Base-by-base conservation (phyloP, 2,329 filamentous ascomycete species). In the Epichloe baconii region DNA sequence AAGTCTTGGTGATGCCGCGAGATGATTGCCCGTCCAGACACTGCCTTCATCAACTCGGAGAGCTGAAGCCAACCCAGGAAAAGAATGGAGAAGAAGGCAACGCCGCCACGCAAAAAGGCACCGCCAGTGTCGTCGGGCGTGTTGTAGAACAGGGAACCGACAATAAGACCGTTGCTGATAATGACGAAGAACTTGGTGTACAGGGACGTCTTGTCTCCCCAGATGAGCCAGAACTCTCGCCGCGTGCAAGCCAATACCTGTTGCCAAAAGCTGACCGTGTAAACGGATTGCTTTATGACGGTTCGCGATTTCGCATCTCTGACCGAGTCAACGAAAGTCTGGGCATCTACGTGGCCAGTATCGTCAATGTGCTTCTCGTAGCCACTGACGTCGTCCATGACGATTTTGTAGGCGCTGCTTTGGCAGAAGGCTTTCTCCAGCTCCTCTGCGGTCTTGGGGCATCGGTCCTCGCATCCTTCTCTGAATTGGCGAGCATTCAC, bases 361-460 rank as follows among this genome's bases (percentile, higher is more conserved):
- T 91, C 86, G 19, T 90, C 79, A 48, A 90, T 65, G 2, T 90
- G 86, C 66, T 90, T 90, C 63, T 93, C 86, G 77, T 90, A 86
- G 35, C 68, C 56, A 46, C 68, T 63, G 40, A 72, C 72, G 49
- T 73, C 72, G 2, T 65, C 68, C 53, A 73, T 68, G 6, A 70
- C 68, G 0, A 66, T 68, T 53, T 72, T 69, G 48, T 74, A 74
- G 0, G 72, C 59, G 1, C 67, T 71, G 1, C 70, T 69, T 1
- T 72, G 57, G 0, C 70, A 72, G 12, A 67, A 52, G 31, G 63
- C 55, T 17, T 66, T 66, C 53, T 70, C 68, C 2, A 57, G 51
- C 1, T 66, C 64, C 3, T 61, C 66, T 1, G 74, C 76, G 2
- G 71, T 71, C 7, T 82, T 77, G 57, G 86, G 80, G 60, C 77